Conservation (phyloP, 257 asterid species). For the Solanum phureja region DNA sequence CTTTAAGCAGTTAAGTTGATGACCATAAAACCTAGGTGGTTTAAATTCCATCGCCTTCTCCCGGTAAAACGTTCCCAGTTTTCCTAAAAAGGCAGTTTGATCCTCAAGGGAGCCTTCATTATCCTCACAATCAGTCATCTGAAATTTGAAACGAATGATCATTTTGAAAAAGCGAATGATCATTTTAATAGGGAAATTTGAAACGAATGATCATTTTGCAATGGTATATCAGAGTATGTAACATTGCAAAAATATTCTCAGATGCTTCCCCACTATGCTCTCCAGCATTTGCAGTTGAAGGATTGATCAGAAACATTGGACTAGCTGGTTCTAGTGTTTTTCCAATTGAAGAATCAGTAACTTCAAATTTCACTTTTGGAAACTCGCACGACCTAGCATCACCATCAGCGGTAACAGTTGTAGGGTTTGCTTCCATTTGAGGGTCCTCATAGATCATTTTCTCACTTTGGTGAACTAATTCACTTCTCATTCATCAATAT, state of each 20-base stretch:
- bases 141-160: background rate
- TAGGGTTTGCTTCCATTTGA: conserved; percentile 1
- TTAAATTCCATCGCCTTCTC: conserved; percentile 65
- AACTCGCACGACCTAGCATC: no score
- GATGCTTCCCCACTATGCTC: conserved; percentile 34
- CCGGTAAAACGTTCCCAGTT: conserved; percentile 50
- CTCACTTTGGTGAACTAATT: no score
- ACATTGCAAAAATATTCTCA: conserved; percentile 28
- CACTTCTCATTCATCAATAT: no score
- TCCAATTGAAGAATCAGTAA: no score
- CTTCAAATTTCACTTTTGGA: no score
- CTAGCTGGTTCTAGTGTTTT: no score
- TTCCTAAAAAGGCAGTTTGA: conserved; percentile 65
- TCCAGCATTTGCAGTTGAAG: conserved; percentile 10
- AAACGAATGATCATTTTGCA: no score
- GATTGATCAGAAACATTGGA: no score
- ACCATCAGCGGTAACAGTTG: no score
- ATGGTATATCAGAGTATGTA: conserved; percentile 4
- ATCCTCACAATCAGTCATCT: conserved; percentile 49
- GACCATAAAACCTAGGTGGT: conserved; percentile 78
- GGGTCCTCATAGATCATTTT: background rate
- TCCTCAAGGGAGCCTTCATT: conserved; percentile 73
- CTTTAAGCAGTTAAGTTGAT: conserved; percentile 71
- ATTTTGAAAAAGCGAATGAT: no score
- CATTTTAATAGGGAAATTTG: no score